Conservation (phyloP, 306 rosid species). For the Prunus davidiana region DNA sequence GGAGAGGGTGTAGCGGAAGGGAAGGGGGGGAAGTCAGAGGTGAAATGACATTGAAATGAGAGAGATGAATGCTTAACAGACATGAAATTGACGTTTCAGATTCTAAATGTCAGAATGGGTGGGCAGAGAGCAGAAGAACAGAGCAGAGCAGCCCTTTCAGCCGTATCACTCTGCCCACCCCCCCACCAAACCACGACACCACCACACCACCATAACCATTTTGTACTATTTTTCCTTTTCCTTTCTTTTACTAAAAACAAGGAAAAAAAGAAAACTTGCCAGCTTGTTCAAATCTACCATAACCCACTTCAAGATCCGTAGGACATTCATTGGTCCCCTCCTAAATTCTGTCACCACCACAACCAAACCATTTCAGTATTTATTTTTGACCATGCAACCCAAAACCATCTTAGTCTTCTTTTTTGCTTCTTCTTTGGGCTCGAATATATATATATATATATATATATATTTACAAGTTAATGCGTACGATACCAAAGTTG, state of each 20-base stretch:
- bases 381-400: not conserved
- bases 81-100: slow-evolving; percentile 94
- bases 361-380: not conserved
- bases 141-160: slow-evolving; percentile 17
- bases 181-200: not conserved
- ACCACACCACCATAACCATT: not conserved
- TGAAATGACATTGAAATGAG: slow-evolving; percentile 64
- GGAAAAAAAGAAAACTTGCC: not conserved
- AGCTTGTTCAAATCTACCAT: not conserved
- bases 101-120: slow-evolving; percentile 67
- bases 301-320: slow-evolving; percentile 22
- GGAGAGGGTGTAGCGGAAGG: slow-evolving; percentile 4
- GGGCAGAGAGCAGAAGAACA: not conserved
- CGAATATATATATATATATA: too few relatives aligned
- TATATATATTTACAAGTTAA: too few relatives aligned
- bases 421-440: not conserved
- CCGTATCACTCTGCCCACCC: slow-evolving; percentile 16
- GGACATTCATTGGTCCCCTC: slow-evolving; percentile 7
- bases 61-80: slow-evolving; percentile 56
- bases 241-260: not conserved
- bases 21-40: slow-evolving; percentile 33
- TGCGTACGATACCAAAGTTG: not conserved
- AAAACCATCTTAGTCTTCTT: not conserved
- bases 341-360: not conserved
- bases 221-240: not conserved